Evolutionary conservation across 306 rosid species (phyloP).

Genomic region (Begonia fuchsioides): DNA sequence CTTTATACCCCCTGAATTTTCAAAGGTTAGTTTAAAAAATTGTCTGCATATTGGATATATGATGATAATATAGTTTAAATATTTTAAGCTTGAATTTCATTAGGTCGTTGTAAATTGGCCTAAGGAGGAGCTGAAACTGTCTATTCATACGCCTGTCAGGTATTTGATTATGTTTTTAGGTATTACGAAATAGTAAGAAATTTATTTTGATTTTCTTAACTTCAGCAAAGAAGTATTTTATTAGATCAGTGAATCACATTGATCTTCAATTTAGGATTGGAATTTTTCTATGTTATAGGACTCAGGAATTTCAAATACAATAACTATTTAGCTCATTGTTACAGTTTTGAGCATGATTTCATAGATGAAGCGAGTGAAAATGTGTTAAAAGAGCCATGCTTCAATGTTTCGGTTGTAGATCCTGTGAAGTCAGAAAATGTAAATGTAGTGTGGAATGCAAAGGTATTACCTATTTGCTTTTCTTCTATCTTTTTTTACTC

Average conservation of each 20-base stretch:
- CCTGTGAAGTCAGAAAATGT: conserved; percentile 25
- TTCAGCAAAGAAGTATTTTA: too few species aligned
- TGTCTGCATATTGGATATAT: conserved; percentile 2
- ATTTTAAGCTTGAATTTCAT: conserved; percentile 13
- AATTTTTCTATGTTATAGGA: too few species aligned
- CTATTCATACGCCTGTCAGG: conserved; percentile 86
- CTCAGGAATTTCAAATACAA: background rate
- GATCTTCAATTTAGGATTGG: too few species aligned
- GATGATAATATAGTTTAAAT: conserved; percentile 8
- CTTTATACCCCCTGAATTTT: conserved; percentile 69
- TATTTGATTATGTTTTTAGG: conserved; percentile 4
- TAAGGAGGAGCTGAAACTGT: conserved; percentile 55
- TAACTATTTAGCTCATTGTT: conserved; percentile 7
- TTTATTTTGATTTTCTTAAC: too few species aligned
- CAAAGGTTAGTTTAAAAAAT: conserved; percentile 41
- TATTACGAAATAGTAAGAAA: too few species aligned
- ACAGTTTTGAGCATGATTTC: conserved; percentile 95
- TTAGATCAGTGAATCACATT: too few species aligned
- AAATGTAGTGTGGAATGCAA: conserved; percentile 75
- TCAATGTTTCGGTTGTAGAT: conserved; percentile 29
- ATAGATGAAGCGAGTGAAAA: conserved; percentile 41
- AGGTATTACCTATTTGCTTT: conserved; percentile 27
- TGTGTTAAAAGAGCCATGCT: conserved; percentile 29
- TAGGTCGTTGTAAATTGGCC: conserved; percentile 90
- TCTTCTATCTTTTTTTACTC: background rate